Conservation (phyloP, 2,329 filamentous ascomycete species). For the Xylariales sp. region DNA sequence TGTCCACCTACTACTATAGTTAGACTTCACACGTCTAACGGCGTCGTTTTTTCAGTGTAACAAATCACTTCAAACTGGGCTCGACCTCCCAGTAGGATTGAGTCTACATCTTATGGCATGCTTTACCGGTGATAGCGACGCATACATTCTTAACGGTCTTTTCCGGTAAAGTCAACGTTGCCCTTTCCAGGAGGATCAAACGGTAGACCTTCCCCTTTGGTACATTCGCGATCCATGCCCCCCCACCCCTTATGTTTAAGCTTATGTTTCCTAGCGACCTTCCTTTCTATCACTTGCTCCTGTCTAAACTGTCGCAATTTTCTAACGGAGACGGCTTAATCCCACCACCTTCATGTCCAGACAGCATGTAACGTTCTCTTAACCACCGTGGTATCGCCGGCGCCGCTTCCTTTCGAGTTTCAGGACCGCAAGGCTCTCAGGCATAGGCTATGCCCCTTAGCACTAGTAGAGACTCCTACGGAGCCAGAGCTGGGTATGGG, state of each 20-base stretch:
- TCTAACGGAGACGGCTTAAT: conserved; percentile 25
- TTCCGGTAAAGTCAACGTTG: conserved; percentile 24
- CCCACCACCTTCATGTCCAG: conserved; percentile 20
- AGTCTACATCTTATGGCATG: conserved; percentile 11
- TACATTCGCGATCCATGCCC: conserved; percentile 25
- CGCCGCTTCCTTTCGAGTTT: conserved; percentile 25
- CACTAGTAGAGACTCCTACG: conserved; percentile 20
- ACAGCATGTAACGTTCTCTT: conserved; percentile 26
- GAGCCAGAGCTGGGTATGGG: conserved; percentile 25
- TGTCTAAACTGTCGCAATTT: conserved; percentile 25
- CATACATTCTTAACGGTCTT: conserved; percentile 18
- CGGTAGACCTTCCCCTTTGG: conserved; percentile 27
- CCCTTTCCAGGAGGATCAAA: conserved; percentile 24
- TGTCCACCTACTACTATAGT: conserved; percentile 24
- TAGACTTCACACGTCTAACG: conserved; percentile 15
- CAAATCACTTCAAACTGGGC: conserved; percentile 14
- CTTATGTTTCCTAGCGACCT: conserved; percentile 24
- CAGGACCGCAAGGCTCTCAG: conserved; percentile 22
- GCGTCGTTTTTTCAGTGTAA: conserved; percentile 9
- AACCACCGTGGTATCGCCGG: conserved; percentile 25
- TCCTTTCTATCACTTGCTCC: conserved; percentile 27
- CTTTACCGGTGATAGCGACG: conserved; percentile 7
- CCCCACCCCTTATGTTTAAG: conserved; percentile 16
- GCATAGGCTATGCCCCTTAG: conserved; percentile 12
- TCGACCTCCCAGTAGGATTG: conserved; percentile 17